Percentiles rank a stretch among this genome's conserved stretches.
Conservation (phyloP, 176 grass and related monocot species). For the Elaeis guineensis region DNA sequence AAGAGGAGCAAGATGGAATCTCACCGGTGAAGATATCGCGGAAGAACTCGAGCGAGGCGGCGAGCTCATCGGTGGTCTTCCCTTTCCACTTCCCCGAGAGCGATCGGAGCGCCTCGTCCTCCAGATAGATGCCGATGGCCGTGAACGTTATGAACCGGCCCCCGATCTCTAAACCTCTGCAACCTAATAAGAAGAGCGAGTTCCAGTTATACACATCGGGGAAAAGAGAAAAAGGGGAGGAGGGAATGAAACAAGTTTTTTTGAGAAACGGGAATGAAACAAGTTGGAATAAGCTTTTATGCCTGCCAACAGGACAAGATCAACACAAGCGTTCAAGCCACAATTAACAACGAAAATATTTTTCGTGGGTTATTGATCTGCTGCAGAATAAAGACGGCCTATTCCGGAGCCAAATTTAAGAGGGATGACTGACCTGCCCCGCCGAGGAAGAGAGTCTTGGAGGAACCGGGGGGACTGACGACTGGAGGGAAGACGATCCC, state of each 20-base stretch:
- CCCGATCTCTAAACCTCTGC: constrained; percentile 54
- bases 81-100: constrained; percentile 53
- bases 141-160: constrained; percentile 87
- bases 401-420: no score
- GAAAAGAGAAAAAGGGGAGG: neutral
- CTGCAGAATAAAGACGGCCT: no score
- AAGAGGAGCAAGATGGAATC: neutral
- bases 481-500: constrained; percentile 44
- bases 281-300: no score
- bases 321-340: no score
- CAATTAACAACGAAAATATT: no score
- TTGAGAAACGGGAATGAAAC: no score
- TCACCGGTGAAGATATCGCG: constrained; percentile 51
- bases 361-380: no score
- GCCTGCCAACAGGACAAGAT: no score
- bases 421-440: constrained; percentile 37
- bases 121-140: constrained; percentile 76
- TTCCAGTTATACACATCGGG: neutral
- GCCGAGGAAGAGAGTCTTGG: constrained; percentile 38
- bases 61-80: constrained; percentile 55
- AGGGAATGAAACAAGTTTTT: no score
- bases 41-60: constrained; percentile 42
- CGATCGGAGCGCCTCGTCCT: constrained; percentile 39
- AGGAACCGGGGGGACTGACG: constrained; percentile 30
- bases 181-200: constrained; percentile 25